Evolutionary conservation across 1,284 basidiomycete genomes (phyloP), one percentile per base, ranked within the genome.

Genomic region (Ustilago crameri): DNA sequence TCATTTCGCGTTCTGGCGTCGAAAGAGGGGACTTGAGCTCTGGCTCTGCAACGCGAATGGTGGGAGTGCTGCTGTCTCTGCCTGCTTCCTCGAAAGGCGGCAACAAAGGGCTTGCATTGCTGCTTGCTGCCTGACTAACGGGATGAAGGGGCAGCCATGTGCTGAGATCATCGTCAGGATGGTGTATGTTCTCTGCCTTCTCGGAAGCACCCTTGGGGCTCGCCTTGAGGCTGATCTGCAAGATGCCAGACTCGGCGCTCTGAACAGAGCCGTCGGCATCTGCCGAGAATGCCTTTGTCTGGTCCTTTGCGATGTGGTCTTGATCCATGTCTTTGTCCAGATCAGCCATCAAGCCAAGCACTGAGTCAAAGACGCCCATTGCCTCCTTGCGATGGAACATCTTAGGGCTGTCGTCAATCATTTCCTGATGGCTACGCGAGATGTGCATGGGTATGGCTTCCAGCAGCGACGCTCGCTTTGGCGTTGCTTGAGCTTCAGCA

Each of bases 311-410:
- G 12, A 30, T 10, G 24, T 43, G 20, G 8, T 41, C 32, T 5
- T 37, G 48, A 12, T 34, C 44, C 15, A 64, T 55, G 20, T 51
- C 53, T 22, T 46, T 12, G 5, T 42, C 26, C 3, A 57, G 14
- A 37, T 64, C 61, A 3, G 43, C 44, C 54, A 64, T 64, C 35
- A 64, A 47, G 2, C 61, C 54, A 1, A 42, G 27, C n/a, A 64
- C 61, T 15, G 52, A 51, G 18, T 56, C 61, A 34, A 64, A 64
- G 7, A 56, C 9, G 1, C 54, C 52, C 9, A 46, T 37, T 0
- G 46, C 58, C 40, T 60, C 58, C 3, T 24, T 38, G 2, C 49
- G 44, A 4, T 49, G 38, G 23, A 60, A 53, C 40, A 9, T 35
- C 0, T 17, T 42, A 0, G 58, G 58, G 38, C 38, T 53, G 10